Evolutionary conservation across 1,284 basidiomycete genomes (phyloP).

Genomic region (Apiotrichum akiyoshidainum): DNA sequence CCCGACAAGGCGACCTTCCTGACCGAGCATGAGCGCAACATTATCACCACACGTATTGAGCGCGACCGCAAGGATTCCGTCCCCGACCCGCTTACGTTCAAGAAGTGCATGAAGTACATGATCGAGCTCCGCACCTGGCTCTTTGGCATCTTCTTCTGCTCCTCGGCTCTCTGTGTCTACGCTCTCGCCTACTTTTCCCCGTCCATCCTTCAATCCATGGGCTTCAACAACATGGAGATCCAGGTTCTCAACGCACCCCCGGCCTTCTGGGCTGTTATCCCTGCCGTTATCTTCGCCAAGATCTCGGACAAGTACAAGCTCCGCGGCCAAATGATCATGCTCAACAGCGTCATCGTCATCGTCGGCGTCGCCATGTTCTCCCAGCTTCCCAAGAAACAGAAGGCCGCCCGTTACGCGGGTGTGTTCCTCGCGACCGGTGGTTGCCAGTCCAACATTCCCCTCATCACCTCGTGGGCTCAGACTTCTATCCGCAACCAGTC

Average conservation of each 20-base stretch:
- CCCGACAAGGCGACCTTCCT: conserved; percentile 18
- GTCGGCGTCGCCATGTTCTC: conserved; percentile 17
- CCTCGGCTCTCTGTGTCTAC: conserved; percentile 22
- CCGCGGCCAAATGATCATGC: conserved; percentile 9
- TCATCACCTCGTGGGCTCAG: conserved; percentile 43
- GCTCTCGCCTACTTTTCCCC: conserved; percentile 49
- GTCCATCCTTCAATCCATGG: conserved; percentile 42
- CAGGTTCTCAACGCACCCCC: conserved; percentile 49
- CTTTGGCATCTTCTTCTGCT: conserved; percentile 51
- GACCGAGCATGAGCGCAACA: conserved; percentile 8
- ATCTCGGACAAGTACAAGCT: conserved; percentile 41
- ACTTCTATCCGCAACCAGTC: conserved; percentile 52
- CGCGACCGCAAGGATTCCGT: conserved; percentile 43
- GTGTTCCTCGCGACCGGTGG: conserved; percentile 41
- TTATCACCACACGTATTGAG: conserved; percentile 16
- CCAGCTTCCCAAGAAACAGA: conserved; percentile 6
- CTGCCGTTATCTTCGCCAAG: conserved; percentile 42
- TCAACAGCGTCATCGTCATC: conserved; percentile 13
- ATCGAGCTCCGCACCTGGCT: conserved; percentile 51
- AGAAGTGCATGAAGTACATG: conserved; percentile 43
- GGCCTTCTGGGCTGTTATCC: conserved; percentile 43
- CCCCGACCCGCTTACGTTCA: conserved; percentile 46
- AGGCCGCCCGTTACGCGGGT: conserved; percentile 15
- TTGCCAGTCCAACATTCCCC: conserved; percentile 36
- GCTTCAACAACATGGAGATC: conserved; percentile 29